A percentile compares a stretch with the other conserved stretches of the same genome.
phyloP scores from a whole-genome alignment of 495 filamentous ascomycete species.

The Staphylotrichum longicolle region DNA sequence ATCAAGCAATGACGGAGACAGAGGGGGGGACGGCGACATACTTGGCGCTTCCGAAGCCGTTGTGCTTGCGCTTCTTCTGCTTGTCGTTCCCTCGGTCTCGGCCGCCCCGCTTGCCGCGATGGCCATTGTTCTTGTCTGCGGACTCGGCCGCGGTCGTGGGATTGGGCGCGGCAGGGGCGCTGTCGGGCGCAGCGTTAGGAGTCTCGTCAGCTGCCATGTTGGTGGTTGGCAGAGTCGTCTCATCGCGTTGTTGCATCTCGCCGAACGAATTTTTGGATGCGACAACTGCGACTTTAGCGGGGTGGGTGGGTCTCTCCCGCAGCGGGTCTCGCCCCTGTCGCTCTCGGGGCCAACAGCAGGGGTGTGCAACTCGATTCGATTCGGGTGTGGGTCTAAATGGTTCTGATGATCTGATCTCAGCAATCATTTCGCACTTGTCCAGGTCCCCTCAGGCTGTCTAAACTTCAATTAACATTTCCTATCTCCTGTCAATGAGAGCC shows the following conservation, averaged over 20 bases:
- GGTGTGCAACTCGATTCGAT: too few relatives aligned
- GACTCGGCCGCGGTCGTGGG: not conserved
- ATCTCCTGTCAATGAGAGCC: too few relatives aligned
- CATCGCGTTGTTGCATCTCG: conserved; percentile 7
- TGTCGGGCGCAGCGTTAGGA: conserved; percentile 7
- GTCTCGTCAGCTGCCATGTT: conserved; percentile 29
- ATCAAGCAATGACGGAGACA: not conserved
- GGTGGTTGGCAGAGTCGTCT: conserved; percentile 12
- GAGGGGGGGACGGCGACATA: conserved; percentile 21
- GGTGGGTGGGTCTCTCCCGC: too few relatives aligned
- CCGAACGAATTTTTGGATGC: not conserved
- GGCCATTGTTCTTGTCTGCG: conserved; percentile 22
- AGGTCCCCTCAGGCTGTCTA: too few relatives aligned
- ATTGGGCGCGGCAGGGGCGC: not conserved
- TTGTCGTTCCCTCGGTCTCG: conserved; percentile 24
- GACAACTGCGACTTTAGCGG: not conserved
- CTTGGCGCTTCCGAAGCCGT: conserved; percentile 29
- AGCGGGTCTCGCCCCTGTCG: too few relatives aligned
- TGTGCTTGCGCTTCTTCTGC: conserved; percentile 23
- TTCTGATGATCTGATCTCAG: too few relatives aligned
- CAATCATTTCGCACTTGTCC: too few relatives aligned
- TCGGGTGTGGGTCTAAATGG: too few relatives aligned
- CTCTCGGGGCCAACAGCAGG: too few relatives aligned
- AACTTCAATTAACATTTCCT: too few relatives aligned
- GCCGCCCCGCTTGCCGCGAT: conserved; percentile 17